Evolutionary conservation across 2,329 filamentous ascomycete species (phyloP).

Genomic region (Monosporascus sp.): DNA sequence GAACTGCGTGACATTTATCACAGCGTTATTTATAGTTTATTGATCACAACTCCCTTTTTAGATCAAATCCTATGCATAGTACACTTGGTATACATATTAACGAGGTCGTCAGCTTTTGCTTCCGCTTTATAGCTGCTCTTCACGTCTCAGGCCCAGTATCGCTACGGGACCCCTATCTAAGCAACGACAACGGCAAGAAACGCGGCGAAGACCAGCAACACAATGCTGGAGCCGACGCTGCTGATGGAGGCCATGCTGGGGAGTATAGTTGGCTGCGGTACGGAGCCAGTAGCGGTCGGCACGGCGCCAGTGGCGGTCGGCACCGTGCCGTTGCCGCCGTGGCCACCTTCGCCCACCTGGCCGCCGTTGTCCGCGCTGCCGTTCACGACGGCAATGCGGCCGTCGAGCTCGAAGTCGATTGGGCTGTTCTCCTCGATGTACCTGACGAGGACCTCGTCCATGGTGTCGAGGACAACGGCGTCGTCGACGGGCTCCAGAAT

Average conservation of each 20-base stretch:
- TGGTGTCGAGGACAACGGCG: constrained; percentile 39
- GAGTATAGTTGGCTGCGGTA: neutral
- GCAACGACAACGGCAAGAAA: neutral
- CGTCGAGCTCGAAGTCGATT: constrained; percentile 43
- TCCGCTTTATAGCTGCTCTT: no score
- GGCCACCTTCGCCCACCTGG: no score
- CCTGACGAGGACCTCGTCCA: constrained; percentile 42
- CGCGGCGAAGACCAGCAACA: neutral
- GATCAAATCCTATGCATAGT: no score
- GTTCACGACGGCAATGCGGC: constrained; percentile 33
- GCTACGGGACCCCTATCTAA: no score
- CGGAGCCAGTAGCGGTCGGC: neutral
- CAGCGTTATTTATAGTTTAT: no score
- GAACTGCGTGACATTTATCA: no score
- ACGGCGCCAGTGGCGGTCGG: neutral
- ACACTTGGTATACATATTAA: no score
- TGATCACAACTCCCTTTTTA: no score
- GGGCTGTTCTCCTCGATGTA: constrained; percentile 46
- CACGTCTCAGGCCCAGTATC: no score
- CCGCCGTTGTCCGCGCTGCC: constrained; percentile 5
- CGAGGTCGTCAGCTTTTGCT: no score
- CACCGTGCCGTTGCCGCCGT: neutral
- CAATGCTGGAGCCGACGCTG: neutral
- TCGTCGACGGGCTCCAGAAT: constrained; percentile 37
- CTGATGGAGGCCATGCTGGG: neutral